Evolutionary conservation across 768 basidiomycete genomes (phyloP), one percentile per base, ranked within the genome.

Genomic region (Xerocomus potaroensis): DNA sequence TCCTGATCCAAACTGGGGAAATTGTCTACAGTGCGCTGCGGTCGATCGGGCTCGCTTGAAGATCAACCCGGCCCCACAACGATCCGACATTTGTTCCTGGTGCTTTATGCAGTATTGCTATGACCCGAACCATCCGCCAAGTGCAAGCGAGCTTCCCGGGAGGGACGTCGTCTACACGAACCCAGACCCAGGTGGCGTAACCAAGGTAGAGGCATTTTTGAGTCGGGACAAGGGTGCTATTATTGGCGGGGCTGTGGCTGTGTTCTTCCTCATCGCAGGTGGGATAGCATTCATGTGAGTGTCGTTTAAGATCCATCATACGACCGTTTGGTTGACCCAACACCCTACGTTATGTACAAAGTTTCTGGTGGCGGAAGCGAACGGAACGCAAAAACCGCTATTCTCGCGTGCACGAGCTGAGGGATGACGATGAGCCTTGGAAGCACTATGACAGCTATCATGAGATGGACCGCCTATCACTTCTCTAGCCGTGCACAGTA

Each of bases 31-130:
- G 38, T 86, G 83, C 36, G 89, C 76, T 49, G 76, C 72, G 54
- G 79, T 81, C 42, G 79, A 81, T 50, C 74, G 79, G 10, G 73
- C 72, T 2, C 71, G 78, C n/a, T 51, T 68, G 39, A 74, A 72
- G 48, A 51, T 67, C 11, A 54, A 57, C 0, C 68, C 72, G 1
- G 7, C 59, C 0, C 61, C 68, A 6, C 23, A 56, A 5, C 72
- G 77, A 15, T 80, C 79, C 12, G 50, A 62, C 5, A 34, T 72
- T 68, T 74, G 84, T 44, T 74, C 81, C 3, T 72, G 71, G 31
- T 91, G 89, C 55, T 69, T 92, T 55, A 51, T 67, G 36, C 77
- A 74, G 53, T 81, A 80, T 48, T 81, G 79, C 47, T 80, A 69
- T 54, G 70, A 80, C 56, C 74, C 76, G 14, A 54, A 18, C 79